Percentiles rank a stretch among this genome's conserved stretches.
These are phyloP conservation scores for Claviceps pazoutovae DNA, from an alignment of 2,329 filamentous ascomycete species.

Conservation along the genomic window DNA sequence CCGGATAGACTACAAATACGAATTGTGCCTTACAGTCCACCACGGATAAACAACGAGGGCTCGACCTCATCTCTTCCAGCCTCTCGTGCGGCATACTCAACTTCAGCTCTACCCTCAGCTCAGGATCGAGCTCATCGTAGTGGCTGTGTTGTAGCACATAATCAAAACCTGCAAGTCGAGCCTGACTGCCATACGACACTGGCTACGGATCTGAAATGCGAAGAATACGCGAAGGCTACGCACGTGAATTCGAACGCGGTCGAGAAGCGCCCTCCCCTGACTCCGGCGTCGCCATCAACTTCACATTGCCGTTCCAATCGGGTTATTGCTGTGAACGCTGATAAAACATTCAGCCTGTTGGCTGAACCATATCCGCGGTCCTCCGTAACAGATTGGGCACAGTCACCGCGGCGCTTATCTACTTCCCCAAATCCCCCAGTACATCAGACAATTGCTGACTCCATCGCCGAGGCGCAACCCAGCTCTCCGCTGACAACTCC, in stretches of 20 bases:
- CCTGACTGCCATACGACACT: neutral
- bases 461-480: constrained; percentile 29
- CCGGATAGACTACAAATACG: constrained; percentile 20
- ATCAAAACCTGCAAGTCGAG: neutral
- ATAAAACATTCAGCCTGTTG: constrained; percentile 45
- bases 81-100: constrained; percentile 11
- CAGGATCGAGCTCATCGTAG: neutral
- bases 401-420: constrained; percentile 29
- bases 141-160: constrained; percentile 1
- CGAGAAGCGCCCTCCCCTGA: neutral
- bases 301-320: constrained; percentile 17
- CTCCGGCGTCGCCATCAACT: constrained; percentile 14
- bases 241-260: neutral
- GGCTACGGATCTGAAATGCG: neutral
- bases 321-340: constrained; percentile 36
- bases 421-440: constrained; percentile 33
- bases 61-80: constrained; percentile 13
- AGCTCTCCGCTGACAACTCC: constrained; percentile 36
- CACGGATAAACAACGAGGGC: constrained; percentile 20
- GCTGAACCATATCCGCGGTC: constrained; percentile 18
- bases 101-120: neutral
- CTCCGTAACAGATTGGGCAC: constrained; percentile 17
- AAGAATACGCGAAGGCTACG: neutral
- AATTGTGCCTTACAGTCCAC: constrained; percentile 25
- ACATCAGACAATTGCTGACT: constrained; percentile 13